These are phyloP conservation scores for Pseudogymnoascus sp. DNA, from an alignment of 2,329 filamentous ascomycete species.

Conservation along the genomic window DNA sequence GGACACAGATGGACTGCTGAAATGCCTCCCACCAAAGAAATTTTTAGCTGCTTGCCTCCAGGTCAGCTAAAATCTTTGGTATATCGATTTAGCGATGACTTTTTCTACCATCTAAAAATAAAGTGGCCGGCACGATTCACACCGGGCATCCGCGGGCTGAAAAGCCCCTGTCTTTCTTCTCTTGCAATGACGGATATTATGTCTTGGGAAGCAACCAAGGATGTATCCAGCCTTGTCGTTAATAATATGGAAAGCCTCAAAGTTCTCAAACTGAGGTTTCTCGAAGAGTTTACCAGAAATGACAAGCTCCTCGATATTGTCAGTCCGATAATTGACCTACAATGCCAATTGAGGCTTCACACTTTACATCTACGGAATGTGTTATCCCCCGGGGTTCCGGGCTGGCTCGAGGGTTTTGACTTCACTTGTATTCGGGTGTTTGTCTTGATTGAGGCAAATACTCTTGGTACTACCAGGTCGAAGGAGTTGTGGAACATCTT, in stretches of 20 bases:
- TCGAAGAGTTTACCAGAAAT: background rate
- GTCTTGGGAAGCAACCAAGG: background rate
- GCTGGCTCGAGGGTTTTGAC: background rate
- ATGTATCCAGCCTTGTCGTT: background rate
- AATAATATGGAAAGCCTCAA: background rate
- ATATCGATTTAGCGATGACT: background rate
- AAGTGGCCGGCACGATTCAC: background rate
- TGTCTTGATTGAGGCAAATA: background rate
- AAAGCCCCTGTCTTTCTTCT: background rate
- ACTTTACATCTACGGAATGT: background rate
- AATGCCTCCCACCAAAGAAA: background rate
- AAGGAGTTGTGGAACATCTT: background rate
- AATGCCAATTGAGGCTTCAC: background rate
- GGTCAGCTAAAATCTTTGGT: background rate
- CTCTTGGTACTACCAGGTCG: background rate
- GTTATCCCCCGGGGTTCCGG: background rate
- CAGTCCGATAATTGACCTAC: background rate
- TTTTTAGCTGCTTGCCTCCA: background rate
- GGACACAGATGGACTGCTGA: background rate
- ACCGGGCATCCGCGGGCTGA: background rate
- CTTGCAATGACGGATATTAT: background rate
- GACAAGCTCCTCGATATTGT: background rate
- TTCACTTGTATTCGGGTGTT: background rate
- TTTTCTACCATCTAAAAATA: background rate
- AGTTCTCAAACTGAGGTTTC: background rate